A percentile compares a stretch with the other conserved stretches of the same genome.
These are phyloP conservation scores for Rosa persica DNA, from an alignment of 306 rosid species.

Conservation along the genomic window DNA sequence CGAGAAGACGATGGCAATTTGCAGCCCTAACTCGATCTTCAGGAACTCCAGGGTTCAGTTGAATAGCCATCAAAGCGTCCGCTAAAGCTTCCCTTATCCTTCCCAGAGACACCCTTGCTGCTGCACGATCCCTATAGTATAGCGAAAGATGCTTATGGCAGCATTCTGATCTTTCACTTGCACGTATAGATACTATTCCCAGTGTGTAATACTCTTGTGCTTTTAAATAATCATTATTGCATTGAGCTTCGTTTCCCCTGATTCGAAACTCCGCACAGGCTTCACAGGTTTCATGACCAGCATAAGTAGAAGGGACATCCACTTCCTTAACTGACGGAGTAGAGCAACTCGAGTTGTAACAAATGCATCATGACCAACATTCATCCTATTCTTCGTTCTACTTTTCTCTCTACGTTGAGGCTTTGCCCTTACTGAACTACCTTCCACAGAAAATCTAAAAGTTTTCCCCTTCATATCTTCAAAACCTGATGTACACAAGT, in stretches of 20 bases:
- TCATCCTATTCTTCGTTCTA: slow-evolving; percentile 56
- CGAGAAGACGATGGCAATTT: slow-evolving; percentile 82
- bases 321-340: no score
- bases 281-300: slow-evolving; percentile 38
- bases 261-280: slow-evolving; percentile 69
- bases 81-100: slow-evolving; percentile 78
- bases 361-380: slow-evolving; percentile 37
- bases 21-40: slow-evolving; percentile 78
- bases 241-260: slow-evolving; percentile 80
- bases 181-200: slow-evolving; percentile 69
- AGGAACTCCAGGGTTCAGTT: slow-evolving; percentile 62
- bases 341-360: slow-evolving; percentile 24
- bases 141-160: slow-evolving; percentile 58
- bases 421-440: slow-evolving; percentile 34
- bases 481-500: slow-evolving; percentile 21
- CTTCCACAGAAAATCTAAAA: slow-evolving; percentile 53
- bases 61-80: slow-evolving; percentile 68
- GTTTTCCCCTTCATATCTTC: slow-evolving; percentile 36
- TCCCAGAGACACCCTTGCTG: slow-evolving; percentile 69
- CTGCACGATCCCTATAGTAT: slow-evolving; percentile 86
- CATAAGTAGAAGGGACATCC: slow-evolving; percentile 29
- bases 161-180: slow-evolving; percentile 58
- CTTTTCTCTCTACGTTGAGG: slow-evolving; percentile 20
- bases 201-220: slow-evolving; percentile 77
- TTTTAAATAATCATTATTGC: slow-evolving; percentile 62